Evolutionary conservation across 2,329 filamentous ascomycete genomes (phyloP), one percentile per base, ranked within the genome.

Genomic region (Madurella mycetomatis): DNA sequence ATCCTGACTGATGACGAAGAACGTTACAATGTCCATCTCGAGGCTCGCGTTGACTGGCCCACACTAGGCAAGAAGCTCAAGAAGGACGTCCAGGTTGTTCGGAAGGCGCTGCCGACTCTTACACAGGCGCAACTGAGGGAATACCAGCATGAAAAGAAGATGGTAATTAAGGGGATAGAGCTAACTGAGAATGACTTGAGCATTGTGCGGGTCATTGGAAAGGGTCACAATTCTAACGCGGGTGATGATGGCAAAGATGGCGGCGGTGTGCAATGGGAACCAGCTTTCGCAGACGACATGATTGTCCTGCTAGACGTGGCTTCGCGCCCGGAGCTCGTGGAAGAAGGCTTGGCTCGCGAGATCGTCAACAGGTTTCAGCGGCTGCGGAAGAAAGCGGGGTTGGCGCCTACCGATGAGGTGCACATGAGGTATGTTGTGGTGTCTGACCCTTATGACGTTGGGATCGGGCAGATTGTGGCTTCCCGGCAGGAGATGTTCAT

Each of bases 21-120:
- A 51, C 89, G 87, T 69, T 96, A 96, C 75, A 88, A 90, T 51
- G 90, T 99, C 44, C 86, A 87, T 57, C 89, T 92, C 12, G 83
- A 82, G 39, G 92, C 91, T 9, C 9, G 46, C 1, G 51, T 53
- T 2, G 92, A 99, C 71, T 96, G 92, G 87, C 90, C 92, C n/a
- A 86, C 88, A 2, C 79, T 99, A 15, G 92, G 92, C 60, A 96
- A 96, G 81, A 97, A 96, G 76, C 81, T 97, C 62, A 95, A 95
- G 79, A 96, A 96, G 73, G 91, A 96, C 65, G 88, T 90, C 85
- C 62, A 90, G 87, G 69, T 40, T 1, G 91, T 97, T 62, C 94
- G 94, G 77, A 95, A 92, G 74, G 91, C 88, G 2, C 75, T 99
- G 46, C 91, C 92, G 8, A 78, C 74, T 34, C 76, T 99, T 45